Evolutionary conservation across 148 eudicot genomes (phyloP).

Genomic region (Pouteria glomerata): DNA sequence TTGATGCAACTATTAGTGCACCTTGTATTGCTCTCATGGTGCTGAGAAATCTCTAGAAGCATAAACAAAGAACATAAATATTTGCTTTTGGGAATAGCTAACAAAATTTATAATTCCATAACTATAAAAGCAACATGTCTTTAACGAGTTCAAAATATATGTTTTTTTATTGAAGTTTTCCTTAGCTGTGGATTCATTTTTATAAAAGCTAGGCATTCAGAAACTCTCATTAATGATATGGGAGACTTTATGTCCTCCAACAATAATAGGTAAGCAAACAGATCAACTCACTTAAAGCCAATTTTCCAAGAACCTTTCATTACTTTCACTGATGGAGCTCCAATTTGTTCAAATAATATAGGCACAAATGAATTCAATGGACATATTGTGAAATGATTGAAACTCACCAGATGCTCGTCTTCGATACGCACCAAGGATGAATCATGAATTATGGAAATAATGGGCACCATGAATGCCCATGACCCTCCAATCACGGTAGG

Average conservation of each 20-base stretch:
- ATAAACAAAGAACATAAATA: conserved; percentile 8
- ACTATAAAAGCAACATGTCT: neutral
- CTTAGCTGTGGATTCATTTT: too few relatives aligned
- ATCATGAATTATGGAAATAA: conserved; percentile 86
- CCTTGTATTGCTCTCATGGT: conserved; percentile 97
- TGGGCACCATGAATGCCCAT: conserved; percentile 92
- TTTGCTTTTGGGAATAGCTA: neutral
- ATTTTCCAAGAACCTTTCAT: neutral
- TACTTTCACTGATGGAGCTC: neutral
- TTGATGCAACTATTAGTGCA: conserved; percentile 91
- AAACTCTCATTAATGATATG: too few relatives aligned
- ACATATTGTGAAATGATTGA: neutral
- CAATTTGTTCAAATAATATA: neutral
- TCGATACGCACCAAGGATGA: conserved; percentile 47
- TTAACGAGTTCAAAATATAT: neutral
- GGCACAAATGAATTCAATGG: neutral
- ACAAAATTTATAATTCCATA: neutral
- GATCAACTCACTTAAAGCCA: too few relatives aligned
- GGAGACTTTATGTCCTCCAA: too few relatives aligned
- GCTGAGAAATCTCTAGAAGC: conserved; percentile 59
- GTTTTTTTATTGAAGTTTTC: neutral
- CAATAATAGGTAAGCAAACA: too few relatives aligned
- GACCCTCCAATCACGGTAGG: conserved; percentile 93
- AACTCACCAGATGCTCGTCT: conserved; percentile 66
- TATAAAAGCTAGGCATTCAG: neutral